Conservation (phyloP, 768 basidiomycete species). For the Boletus huronensis region DNA sequence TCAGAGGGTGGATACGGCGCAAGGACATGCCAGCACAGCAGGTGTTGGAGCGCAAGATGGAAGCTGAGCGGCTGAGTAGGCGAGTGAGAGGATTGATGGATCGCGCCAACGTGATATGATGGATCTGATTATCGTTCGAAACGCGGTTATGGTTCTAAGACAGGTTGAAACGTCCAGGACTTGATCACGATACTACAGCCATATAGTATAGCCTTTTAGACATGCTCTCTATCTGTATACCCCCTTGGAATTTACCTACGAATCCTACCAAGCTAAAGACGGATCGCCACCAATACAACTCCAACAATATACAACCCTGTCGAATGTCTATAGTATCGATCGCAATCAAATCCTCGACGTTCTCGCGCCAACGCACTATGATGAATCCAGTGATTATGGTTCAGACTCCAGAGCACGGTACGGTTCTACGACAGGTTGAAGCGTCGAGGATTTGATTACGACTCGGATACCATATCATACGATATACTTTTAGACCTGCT, state of each 20-base stretch:
- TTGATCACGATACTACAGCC: not conserved
- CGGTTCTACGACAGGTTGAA: too few relatives aligned
- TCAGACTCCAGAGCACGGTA: too few relatives aligned
- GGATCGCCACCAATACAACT: too few relatives aligned
- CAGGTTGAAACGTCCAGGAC: not conserved
- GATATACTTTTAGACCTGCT: not conserved
- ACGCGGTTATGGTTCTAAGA: not conserved
- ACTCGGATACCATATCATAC: not conserved
- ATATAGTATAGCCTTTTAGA: not conserved
- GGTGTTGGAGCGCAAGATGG: slow-evolving; percentile 69
- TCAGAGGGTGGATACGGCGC: slow-evolving; percentile 72
- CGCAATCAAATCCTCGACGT: too few relatives aligned
- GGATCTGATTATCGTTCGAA: not conserved
- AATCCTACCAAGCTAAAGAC: too few relatives aligned
- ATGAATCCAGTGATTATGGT: too few relatives aligned
- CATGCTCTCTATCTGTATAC: not conserved
- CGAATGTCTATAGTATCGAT: too few relatives aligned
- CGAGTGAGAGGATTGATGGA: slow-evolving; percentile 70
- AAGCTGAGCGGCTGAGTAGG: slow-evolving; percentile 68
- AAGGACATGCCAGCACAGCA: slow-evolving; percentile 82
- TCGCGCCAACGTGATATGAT: slow-evolving; percentile 43
- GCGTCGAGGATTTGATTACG: not conserved
- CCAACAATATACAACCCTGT: too few relatives aligned
- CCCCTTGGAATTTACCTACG: too few relatives aligned
- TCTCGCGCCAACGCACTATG: too few relatives aligned